Evolutionary conservation across 208 protist genomes (phyloP).

Genomic region (Acanthamoeba divionensis): DNA sequence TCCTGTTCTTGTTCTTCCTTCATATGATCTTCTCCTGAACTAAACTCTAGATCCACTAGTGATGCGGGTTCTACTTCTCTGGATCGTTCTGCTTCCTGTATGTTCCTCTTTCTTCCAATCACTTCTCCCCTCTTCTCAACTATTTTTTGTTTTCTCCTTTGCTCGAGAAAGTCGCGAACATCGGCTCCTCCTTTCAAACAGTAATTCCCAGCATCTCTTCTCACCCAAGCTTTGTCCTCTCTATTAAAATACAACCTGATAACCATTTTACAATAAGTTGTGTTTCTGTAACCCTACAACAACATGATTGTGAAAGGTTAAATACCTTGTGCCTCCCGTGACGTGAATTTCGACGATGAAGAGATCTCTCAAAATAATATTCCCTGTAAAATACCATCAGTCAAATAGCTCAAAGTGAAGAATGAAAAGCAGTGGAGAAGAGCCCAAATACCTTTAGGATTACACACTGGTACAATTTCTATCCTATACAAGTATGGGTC

Average conservation of each 20-base stretch:
- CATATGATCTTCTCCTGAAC: no score
- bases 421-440: no score
- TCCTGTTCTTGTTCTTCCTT: no score
- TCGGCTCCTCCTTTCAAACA: background rate
- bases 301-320: no score
- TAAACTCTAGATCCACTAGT: no score
- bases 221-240: background rate
- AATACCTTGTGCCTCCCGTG: background rate
- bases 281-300: no score
- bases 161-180: constrained; percentile 21
- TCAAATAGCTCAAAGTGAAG: no score
- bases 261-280: no score
- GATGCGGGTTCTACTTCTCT: no score
- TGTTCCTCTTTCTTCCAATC: no score
- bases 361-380: background rate
- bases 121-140: background rate
- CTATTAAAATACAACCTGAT: background rate
- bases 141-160: background rate
- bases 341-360: constrained; percentile 17
- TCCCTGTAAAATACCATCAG: background rate
- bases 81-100: no score
- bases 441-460: background rate
- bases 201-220: background rate
- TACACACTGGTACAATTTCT: constrained; percentile 19
- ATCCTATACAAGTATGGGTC: constrained; percentile 18